Evolutionary conservation across 441 rosid genomes (phyloP).

Genomic region (Lepidium campestre): DNA sequence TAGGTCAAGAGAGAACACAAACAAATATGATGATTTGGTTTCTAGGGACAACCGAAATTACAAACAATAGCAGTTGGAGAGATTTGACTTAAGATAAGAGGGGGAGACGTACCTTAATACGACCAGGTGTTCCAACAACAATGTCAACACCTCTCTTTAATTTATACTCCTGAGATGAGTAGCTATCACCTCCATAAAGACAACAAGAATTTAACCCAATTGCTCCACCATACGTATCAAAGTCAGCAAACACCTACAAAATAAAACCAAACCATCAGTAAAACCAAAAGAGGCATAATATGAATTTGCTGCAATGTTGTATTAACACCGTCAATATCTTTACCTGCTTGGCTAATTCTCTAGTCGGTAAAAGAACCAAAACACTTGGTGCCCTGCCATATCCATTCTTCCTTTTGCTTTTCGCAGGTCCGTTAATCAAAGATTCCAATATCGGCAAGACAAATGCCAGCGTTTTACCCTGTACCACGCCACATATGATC

Average conservation of each 20-base stretch:
- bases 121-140: slow-evolving; percentile 93
- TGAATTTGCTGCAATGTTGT: neutral
- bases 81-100: neutral
- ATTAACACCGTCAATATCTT: neutral
- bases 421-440: slow-evolving; percentile 61
- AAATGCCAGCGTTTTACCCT: slow-evolving; percentile 97
- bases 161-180: slow-evolving; percentile 48
- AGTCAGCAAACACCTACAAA: slow-evolving; percentile 65
- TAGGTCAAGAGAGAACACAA: neutral
- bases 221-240: slow-evolving; percentile 70
- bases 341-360: slow-evolving; percentile 95
- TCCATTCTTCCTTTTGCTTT: slow-evolving; percentile 56
- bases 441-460: slow-evolving; percentile 93
- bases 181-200: slow-evolving; percentile 83
- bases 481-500: slow-evolving; percentile 18
- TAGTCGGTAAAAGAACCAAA: slow-evolving; percentile 86
- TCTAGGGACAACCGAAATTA: neutral
- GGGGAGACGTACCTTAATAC: slow-evolving; percentile 54
- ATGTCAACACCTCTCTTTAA: slow-evolving; percentile 85
- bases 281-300: neutral
- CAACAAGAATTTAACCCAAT: slow-evolving; percentile 77
- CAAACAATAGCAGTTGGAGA: neutral
- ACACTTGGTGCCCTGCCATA: slow-evolving; percentile 84
- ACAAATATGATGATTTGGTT: neutral
- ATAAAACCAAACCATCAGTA: neutral